Conservation (phyloP, 257 asterid species). For the Prunella vulgaris region DNA sequence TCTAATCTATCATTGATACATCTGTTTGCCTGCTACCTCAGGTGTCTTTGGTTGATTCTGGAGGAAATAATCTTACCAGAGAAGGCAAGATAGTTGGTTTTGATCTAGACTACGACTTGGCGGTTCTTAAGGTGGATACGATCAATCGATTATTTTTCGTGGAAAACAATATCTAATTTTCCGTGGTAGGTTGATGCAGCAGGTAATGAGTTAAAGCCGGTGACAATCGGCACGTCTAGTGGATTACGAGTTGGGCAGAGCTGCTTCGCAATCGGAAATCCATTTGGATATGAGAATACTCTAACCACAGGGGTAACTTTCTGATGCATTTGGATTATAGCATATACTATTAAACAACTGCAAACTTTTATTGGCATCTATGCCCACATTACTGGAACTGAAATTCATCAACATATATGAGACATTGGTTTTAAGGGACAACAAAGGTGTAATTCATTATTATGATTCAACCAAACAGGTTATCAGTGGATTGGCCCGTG, state of each 20-base stretch:
- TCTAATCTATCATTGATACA: neutral
- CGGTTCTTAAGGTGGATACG: constrained; percentile 62
- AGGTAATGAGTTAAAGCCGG: constrained; percentile 65
- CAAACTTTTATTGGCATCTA: too few relatives aligned
- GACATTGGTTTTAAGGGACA: neutral
- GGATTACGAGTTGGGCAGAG: constrained; percentile 78
- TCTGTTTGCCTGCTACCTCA: constrained; percentile 18
- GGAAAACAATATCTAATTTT: neutral
- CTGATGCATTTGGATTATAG: neutral
- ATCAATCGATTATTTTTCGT: neutral
- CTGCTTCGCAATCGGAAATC: constrained; percentile 90
- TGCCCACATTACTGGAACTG: too few relatives aligned
- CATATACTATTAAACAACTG: neutral
- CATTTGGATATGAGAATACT: constrained; percentile 80
- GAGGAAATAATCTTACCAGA: constrained; percentile 49
- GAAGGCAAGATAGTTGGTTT: constrained; percentile 66
- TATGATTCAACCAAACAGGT: constrained; percentile 43
- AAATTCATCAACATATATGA: neutral
- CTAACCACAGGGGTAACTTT: constrained; percentile 79
- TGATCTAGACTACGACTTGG: constrained; percentile 81
- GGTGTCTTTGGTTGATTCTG: constrained; percentile 62
- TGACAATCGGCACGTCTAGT: constrained; percentile 53
- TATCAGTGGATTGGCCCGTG: constrained; percentile 86
- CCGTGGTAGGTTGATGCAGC: constrained; percentile 56
- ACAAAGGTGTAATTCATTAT: neutral